Conservation (phyloP, 345 rosid genomes). For the Iberis pinnata region DNA sequence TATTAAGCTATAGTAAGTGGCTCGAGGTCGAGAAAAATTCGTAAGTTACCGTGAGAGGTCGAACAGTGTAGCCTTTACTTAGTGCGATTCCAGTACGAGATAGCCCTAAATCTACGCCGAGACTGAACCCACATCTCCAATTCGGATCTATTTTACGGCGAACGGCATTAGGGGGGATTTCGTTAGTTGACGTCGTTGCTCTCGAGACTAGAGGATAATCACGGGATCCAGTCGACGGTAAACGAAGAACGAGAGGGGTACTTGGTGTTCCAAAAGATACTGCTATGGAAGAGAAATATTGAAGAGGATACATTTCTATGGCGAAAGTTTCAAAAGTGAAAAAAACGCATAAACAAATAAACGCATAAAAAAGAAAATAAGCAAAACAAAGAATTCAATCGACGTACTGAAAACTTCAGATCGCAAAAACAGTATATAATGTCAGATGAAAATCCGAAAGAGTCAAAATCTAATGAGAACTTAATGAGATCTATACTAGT, state of each 20-base stretch:
- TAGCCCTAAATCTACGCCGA: conserved; percentile 77
- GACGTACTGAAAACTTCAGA: too few species aligned
- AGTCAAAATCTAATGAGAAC: background rate
- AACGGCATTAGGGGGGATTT: conserved; percentile 66
- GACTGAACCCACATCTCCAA: conserved; percentile 88
- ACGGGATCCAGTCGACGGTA: background rate
- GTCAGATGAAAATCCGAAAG: conserved; percentile 9
- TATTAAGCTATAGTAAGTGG: too few species aligned
- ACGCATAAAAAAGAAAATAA: too few species aligned
- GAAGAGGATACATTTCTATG: conserved; percentile 29
- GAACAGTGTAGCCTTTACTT: conserved; percentile 68
- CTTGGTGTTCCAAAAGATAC: background rate
- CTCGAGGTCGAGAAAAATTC: background rate
- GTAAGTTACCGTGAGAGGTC: conserved; percentile 58
- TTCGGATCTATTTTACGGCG: conserved; percentile 47
- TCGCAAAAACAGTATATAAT: conserved; percentile 5
- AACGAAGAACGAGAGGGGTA: conserved; percentile 3
- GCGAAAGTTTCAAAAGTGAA: conserved; percentile 12
- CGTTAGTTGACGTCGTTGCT: conserved; percentile 35
- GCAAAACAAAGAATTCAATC: too few species aligned
- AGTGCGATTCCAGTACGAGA: conserved; percentile 78
- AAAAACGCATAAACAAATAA: background rate
- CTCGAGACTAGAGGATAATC: conserved; percentile 6
- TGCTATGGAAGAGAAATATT: background rate
- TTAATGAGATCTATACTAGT: conserved; percentile 18